These are phyloP conservation scores for Magnolia sinica DNA, from an alignment of 164 flowering plant species.

Conservation along the genomic window DNA sequence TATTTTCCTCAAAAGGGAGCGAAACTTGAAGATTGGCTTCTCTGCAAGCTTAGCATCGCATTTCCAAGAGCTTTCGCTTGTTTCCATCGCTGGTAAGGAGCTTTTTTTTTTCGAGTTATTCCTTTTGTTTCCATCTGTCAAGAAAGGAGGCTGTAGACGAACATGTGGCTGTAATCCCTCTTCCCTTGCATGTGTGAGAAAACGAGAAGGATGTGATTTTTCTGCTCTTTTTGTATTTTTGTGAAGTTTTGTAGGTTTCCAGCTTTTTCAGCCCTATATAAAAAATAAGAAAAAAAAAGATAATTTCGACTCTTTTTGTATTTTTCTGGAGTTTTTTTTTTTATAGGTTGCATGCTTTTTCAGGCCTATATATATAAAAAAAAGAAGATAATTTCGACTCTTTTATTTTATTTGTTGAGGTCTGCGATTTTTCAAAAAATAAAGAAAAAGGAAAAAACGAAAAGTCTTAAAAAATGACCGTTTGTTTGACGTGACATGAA, in stretches of 20 bases:
- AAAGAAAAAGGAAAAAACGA: not conserved
- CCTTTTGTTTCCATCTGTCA: not conserved
- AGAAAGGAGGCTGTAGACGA: not conserved
- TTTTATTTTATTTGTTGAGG: not conserved
- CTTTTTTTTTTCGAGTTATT: too few species aligned
- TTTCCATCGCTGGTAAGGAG: not conserved
- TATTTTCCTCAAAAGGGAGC: not conserved
- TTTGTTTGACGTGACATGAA: conserved; percentile 1
- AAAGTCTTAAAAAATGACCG: not conserved
- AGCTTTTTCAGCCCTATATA: not conserved
- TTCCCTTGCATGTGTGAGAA: not conserved
- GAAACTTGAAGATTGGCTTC: not conserved
- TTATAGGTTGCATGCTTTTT: too few species aligned
- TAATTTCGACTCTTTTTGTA: not conserved
- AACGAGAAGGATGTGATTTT: not conserved
- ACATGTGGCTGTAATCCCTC: conserved; percentile 1
- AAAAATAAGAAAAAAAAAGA: too few species aligned
- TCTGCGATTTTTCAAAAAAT: not conserved
- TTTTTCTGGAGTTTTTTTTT: not conserved
- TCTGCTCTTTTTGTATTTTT: not conserved
- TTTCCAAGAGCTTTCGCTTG: not conserved
- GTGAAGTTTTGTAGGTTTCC: not conserved
- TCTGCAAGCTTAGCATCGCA: not conserved
- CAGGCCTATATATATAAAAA: not conserved
- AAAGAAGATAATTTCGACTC: not conserved